phyloP scores from a whole-genome alignment of 208 protist genomes.

The Leishmania arabica region DNA sequence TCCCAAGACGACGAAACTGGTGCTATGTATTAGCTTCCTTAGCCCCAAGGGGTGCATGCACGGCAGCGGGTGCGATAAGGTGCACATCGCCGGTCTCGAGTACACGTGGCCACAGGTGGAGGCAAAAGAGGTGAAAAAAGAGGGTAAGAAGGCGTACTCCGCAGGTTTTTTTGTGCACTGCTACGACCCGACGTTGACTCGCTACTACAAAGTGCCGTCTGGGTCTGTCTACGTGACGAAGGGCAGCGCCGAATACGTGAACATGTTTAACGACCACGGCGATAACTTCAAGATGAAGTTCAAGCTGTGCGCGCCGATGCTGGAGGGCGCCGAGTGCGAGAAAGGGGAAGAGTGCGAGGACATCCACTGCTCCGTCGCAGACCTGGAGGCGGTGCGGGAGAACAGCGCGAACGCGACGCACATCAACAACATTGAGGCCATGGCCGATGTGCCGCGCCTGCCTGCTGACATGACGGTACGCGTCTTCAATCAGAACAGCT shows the following conservation, averaged over 20 bases:
- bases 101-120: conserved; percentile 75
- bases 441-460: conserved; percentile 58
- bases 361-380: conserved; percentile 60
- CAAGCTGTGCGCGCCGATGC: conserved; percentile 46
- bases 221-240: conserved; percentile 62
- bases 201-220: conserved; percentile 76
- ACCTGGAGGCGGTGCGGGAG: conserved; percentile 41
- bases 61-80: conserved; percentile 70
- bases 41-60: conserved; percentile 49
- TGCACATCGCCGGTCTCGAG: conserved; percentile 74
- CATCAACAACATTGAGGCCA: conserved; percentile 53
- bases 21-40: conserved; percentile 59
- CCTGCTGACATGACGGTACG: conserved; percentile 67
- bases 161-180: conserved; percentile 71
- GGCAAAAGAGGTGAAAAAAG: conserved; percentile 27
- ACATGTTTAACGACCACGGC: conserved; percentile 85
- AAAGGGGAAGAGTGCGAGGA: conserved; percentile 35
- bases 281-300: conserved; percentile 88
- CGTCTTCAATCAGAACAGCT: conserved; percentile 85
- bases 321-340: conserved; percentile 28
- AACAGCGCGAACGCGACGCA: conserved; percentile 61
- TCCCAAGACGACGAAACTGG: conserved; percentile 41
- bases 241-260: conserved; percentile 70
- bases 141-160: conserved; percentile 43
- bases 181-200: conserved; percentile 66